Evolutionary conservation across 148 eudicot genomes (phyloP).

Genomic region (Dysphania ambrosioides): DNA sequence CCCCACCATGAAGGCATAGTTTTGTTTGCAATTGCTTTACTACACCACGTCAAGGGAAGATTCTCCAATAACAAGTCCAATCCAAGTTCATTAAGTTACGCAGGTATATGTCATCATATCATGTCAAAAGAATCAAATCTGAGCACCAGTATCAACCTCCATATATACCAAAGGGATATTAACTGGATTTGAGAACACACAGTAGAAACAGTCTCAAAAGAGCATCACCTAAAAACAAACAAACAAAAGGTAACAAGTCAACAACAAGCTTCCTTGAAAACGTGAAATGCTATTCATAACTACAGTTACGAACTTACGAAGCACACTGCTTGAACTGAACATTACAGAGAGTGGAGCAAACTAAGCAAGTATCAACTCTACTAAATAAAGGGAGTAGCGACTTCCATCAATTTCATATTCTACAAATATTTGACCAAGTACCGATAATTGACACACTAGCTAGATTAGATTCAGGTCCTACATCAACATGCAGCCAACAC

Average conservation of each 20-base stretch:
- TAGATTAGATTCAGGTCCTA: background rate
- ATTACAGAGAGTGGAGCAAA: background rate
- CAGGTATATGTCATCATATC: constrained; percentile 13
- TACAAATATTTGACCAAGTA: background rate
- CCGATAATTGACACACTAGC: background rate
- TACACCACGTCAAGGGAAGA: constrained; percentile 6
- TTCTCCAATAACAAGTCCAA: background rate
- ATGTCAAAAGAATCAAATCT: background rate
- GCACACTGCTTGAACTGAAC: background rate
- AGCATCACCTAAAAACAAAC: constrained; percentile 12
- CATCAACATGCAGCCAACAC: background rate
- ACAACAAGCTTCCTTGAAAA: constrained; percentile 1
- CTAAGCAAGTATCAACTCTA: background rate
- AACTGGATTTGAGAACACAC: background rate
- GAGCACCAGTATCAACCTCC: constrained; percentile 7
- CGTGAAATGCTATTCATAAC: background rate
- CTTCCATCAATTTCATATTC: background rate
- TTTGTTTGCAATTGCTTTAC: constrained; percentile 18
- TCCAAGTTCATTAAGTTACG: constrained; percentile 17
- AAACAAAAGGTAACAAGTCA: background rate
- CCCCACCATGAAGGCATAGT: constrained; percentile 94
- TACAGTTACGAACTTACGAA: background rate
- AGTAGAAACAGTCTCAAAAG: constrained; percentile 11
- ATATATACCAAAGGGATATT: constrained; percentile 5
- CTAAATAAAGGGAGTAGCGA: background rate